Conservation (phyloP, 768 basidiomycete genomes). For the Hydnomerulius pinastri region DNA sequence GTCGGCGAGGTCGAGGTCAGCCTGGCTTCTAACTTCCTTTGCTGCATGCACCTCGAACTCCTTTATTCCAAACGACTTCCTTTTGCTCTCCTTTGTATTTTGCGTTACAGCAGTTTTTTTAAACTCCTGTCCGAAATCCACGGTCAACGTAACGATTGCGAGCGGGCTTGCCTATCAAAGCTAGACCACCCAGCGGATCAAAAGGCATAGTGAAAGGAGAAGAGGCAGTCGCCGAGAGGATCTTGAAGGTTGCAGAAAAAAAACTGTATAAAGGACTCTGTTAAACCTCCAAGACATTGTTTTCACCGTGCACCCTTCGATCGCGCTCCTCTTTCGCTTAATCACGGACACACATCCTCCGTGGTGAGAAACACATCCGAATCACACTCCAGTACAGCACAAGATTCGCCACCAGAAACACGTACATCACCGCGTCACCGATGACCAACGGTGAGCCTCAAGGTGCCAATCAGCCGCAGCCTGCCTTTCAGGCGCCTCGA, state of each 20-base stretch:
- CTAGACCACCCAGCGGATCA: background rate
- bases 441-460: slow-evolving; percentile 10
- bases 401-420: background rate
- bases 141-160: background rate
- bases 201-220: background rate
- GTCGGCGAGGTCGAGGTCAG: too few relatives aligned
- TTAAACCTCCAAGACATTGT: too few relatives aligned
- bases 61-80: too few relatives aligned
- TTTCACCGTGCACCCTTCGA: too few relatives aligned
- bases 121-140: background rate
- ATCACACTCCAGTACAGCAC: background rate
- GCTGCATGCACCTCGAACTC: too few relatives aligned
- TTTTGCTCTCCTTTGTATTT: background rate
- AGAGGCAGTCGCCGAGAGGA: background rate
- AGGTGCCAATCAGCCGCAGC: slow-evolving; percentile 13
- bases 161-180: background rate
- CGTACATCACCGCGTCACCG: background rate
- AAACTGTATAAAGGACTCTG: background rate
- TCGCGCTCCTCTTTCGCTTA: too few relatives aligned
- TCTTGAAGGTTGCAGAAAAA: too few relatives aligned
- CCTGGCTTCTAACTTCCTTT: too few relatives aligned
- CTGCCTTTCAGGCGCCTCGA: slow-evolving; percentile 12
- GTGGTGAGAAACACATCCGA: too few relatives aligned
- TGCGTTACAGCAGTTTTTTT: background rate
- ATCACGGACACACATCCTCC: too few relatives aligned